phyloP scores from a whole-genome alignment of 2,329 filamentous ascomycete species.

The Arthrocladium fulminans region DNA sequence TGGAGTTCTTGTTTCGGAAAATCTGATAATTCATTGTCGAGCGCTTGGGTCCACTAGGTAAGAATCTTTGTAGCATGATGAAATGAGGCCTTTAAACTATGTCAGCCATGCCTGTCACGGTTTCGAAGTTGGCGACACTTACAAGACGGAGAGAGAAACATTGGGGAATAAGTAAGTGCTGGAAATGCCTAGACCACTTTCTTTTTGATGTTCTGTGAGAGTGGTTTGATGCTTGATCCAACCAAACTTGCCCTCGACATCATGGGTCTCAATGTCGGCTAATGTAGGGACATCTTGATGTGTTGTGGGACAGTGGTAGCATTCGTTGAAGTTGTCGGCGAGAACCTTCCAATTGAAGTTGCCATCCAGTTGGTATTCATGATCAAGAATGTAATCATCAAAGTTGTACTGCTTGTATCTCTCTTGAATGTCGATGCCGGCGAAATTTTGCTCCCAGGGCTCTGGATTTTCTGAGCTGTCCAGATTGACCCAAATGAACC shows the following conservation, averaged over 20 bases:
- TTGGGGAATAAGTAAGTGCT: conserved; percentile 23
- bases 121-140: conserved; percentile 8
- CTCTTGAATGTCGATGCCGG: conserved; percentile 36
- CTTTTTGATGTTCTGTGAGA: conserved; percentile 15
- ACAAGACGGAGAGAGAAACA: conserved; percentile 18
- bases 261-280: conserved; percentile 47
- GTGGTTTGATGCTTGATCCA: conserved; percentile 47
- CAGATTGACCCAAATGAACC: conserved; percentile 22
- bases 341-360: conserved; percentile 23
- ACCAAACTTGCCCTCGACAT: conserved; percentile 44
- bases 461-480: conserved; percentile 13
- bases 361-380: conserved; percentile 21
- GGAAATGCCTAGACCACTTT: conserved; percentile 13
- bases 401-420: conserved; percentile 45
- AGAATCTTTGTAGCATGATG: conserved; percentile 55
- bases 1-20: conserved; percentile 52
- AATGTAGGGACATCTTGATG: conserved; percentile 47
- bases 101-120: conserved; percentile 9
- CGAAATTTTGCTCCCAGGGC: conserved; percentile 18
- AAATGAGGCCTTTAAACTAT: conserved; percentile 45
- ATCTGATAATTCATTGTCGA: conserved; percentile 55
- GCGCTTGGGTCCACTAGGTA: conserved; percentile 44
- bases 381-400: conserved; percentile 43
- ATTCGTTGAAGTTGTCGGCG: conserved; percentile 28
- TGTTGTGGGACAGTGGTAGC: conserved; percentile 51